Conservation (phyloP, 306 rosid genomes). For the Ziziphus jujuba region DNA sequence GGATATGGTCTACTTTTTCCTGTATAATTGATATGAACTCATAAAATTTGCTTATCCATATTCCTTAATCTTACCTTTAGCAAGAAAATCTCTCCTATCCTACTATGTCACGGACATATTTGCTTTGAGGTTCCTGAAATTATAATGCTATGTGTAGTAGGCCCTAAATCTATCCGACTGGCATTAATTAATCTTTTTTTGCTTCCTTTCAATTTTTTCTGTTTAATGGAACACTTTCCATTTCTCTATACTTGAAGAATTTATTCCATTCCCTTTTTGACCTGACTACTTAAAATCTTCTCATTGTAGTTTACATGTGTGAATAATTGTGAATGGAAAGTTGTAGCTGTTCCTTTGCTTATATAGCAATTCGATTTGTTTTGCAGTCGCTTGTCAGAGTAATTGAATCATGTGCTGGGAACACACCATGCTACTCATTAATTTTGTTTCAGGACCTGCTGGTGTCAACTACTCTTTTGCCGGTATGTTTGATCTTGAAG, state of each 20-base stretch:
- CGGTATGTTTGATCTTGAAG: constrained; percentile 59
- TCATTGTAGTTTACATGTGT: not conserved
- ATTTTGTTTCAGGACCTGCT: constrained; percentile 88
- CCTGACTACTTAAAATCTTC: constrained; percentile 1
- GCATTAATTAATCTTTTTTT: not conserved
- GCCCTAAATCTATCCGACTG: not conserved
- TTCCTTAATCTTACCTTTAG: too few relatives aligned
- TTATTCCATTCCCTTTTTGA: not conserved
- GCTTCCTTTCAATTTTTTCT: not conserved
- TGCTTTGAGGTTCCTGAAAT: not conserved
- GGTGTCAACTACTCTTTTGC: constrained; percentile 93
- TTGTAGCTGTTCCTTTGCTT: not conserved
- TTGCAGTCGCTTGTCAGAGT: constrained; percentile 86
- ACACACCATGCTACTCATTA: constrained; percentile 71
- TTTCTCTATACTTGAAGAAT: not conserved
- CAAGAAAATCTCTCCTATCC: too few relatives aligned
- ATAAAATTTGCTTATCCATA: too few relatives aligned
- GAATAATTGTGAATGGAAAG: not conserved
- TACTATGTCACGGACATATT: too few relatives aligned
- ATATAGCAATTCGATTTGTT: constrained; percentile 30
- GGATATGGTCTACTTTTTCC: too few relatives aligned
- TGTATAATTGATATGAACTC: too few relatives aligned
- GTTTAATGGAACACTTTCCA: constrained; percentile 1
- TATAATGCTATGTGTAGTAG: not conserved
- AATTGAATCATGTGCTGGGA: constrained; percentile 81